Base-by-base conservation (phyloP, 306 rosid species). In the Cyamopsis tetragonoloba region DNA sequence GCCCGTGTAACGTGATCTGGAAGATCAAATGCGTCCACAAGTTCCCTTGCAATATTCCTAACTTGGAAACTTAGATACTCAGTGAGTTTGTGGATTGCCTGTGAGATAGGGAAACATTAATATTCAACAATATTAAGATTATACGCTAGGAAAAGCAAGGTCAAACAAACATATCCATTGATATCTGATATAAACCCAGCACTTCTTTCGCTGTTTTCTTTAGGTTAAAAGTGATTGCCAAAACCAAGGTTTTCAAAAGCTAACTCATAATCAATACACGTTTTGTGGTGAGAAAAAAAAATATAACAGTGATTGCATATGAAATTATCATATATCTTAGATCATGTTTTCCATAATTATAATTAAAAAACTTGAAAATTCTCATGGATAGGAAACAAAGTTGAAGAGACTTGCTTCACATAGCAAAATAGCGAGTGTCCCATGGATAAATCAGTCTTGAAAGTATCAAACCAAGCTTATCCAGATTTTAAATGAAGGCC, bases 1-100 rank as follows among this genome's bases (percentile, higher is more conserved):
- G 98, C 98, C 9, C 96, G 71, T 20, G 87, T 88, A 31, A 86
- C 96, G 27, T 84, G 41, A 73, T 86, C 91, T 1, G 98, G 95
- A 72, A 89, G 84, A 81, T 89, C 98, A 77, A 93, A 93, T 44
- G 97, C 86, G 47, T 89, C 88, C 3, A 89, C 77, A 3, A 93
- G 91, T 75, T 93, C 97, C 72, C 69, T 78, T 7, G 98, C 96
- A 70, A 89, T 80, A 78, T 87, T 89, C 77, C 84, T 86, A 82
- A 93, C 97, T 81, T 82, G 93, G 80, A 93, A 93, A 78, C 98
- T 79, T 55, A 93, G 83, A 80, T 93, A 88, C 9, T 84, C 91
- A 2, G 91, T 1, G 28, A 89, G 91, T 64, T 93, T 93, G 81
- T 93, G 96, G 69, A 93, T 93, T 28, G 98, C 98, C 98, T 89